Percentiles rank a stretch among this genome's conserved stretches.
Evolutionary conservation across 306 rosid species (phyloP).

Genomic region (Malus sylvestris): DNA sequence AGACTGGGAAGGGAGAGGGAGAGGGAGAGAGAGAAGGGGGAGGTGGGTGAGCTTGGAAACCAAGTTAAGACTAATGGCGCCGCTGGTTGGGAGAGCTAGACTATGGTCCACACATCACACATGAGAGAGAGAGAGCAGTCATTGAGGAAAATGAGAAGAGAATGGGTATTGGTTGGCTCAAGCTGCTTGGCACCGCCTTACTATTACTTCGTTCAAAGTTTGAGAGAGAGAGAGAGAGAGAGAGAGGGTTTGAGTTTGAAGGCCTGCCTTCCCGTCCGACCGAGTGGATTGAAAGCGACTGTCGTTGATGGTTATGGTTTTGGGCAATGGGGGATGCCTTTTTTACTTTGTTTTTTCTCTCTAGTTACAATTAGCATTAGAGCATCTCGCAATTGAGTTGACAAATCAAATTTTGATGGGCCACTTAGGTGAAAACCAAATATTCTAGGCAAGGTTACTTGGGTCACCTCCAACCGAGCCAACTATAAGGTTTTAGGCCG

Average conservation of each 20-base stretch:
- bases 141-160: neutral
- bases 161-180: conserved; percentile 30
- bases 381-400: too few relatives aligned
- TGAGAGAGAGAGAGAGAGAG: neutral
- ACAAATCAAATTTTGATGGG: too few relatives aligned
- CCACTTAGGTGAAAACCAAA: too few relatives aligned
- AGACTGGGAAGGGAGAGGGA: neutral
- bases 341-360: neutral
- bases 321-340: conserved; percentile 47
- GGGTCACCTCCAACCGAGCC: too few relatives aligned
- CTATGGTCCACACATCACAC: conserved; percentile 40
- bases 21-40: neutral
- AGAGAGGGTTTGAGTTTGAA: neutral
- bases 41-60: conserved; percentile 75
- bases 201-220: conserved; percentile 1
- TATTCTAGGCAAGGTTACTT: too few relatives aligned
- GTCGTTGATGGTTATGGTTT: conserved; percentile 28
- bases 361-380: neutral
- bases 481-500: too few relatives aligned
- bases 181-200: conserved; percentile 36
- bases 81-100: conserved; percentile 45
- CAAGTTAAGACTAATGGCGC: conserved; percentile 78
- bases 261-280: conserved; percentile 11
- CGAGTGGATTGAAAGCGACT: conserved; percentile 37
- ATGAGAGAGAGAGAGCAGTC: conserved; percentile 18